A percentile compares a stretch with the other conserved stretches of the same genome.
phyloP scores from a whole-genome alignment of 2,329 filamentous ascomycete genomes.

The Fusarium decemcellulare region DNA sequence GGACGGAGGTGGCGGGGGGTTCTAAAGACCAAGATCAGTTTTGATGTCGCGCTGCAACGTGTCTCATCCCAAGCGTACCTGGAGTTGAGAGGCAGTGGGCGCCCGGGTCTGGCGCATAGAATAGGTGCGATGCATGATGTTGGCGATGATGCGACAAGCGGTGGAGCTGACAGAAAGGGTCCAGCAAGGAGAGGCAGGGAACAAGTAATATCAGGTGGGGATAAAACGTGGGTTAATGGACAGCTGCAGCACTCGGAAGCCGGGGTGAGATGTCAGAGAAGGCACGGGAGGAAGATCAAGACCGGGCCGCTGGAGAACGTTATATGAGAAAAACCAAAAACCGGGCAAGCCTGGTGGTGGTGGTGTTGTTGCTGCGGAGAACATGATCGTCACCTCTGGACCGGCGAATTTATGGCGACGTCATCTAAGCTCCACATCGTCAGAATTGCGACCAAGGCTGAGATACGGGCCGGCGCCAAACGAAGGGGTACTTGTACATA shows the following conservation, averaged over 20 bases:
- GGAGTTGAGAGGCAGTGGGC: constrained; percentile 87
- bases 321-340: constrained; percentile 46
- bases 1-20: constrained; percentile 91
- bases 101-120: constrained; percentile 98
- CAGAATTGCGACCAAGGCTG: constrained; percentile 27
- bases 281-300: constrained; percentile 29
- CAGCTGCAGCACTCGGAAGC: constrained; percentile 38
- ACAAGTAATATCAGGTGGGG: constrained; percentile 38
- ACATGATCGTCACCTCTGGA: constrained; percentile 47
- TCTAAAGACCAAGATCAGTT: constrained; percentile 67
- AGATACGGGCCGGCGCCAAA: constrained; percentile 35
- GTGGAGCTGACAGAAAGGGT: constrained; percentile 41
- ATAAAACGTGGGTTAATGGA: constrained; percentile 33
- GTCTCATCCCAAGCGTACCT: constrained; percentile 57
- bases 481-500: constrained; percentile 15
- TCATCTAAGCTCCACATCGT: constrained; percentile 45
- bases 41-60: neutral
- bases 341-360: constrained; percentile 39
- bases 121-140: constrained; percentile 95
- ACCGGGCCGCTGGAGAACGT: constrained; percentile 44
- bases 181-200: constrained; percentile 34
- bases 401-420: constrained; percentile 44
- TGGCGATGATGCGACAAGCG: constrained; percentile 39
- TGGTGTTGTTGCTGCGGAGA: constrained; percentile 49
- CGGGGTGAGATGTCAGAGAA: constrained; percentile 41